Evolutionary conservation across 2,329 filamentous ascomycete genomes (phyloP).

Genomic region (Bipolaris zeicola): DNA sequence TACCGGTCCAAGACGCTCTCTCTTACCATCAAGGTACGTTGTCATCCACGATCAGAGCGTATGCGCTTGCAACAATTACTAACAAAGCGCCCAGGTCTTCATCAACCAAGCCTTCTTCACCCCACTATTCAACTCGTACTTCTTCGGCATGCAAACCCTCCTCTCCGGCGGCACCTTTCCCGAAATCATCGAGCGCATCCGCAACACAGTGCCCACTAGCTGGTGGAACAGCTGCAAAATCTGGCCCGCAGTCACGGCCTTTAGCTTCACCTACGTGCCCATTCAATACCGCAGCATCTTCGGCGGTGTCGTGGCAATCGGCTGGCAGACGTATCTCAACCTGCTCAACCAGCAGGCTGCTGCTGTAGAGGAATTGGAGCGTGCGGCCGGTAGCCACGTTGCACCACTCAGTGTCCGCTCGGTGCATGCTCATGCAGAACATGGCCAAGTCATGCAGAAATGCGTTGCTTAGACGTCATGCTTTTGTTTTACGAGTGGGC

Average conservation of each 20-base stretch:
- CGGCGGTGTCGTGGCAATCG: conserved; percentile 75
- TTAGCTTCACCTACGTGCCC: conserved; percentile 83
- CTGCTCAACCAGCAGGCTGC: conserved; percentile 78
- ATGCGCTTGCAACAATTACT: neutral
- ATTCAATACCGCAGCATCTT: conserved; percentile 82
- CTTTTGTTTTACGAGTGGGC: neutral
- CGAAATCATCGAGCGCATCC: conserved; percentile 72
- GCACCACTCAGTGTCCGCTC: conserved; percentile 1
- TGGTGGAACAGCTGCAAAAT: conserved; percentile 81
- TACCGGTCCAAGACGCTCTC: conserved; percentile 74
- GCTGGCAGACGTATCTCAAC: conserved; percentile 91
- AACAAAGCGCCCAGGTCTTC: conserved; percentile 56
- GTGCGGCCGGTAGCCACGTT: conserved; percentile 11
- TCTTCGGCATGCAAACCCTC: conserved; percentile 58
- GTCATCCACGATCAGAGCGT: neutral
- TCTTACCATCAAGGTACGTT: conserved; percentile 67
- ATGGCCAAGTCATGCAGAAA: conserved; percentile 18
- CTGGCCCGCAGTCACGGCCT: conserved; percentile 85
- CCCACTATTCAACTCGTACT: conserved; percentile 63
- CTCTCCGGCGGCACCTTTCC: conserved; percentile 64
- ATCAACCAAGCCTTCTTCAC: conserved; percentile 84
- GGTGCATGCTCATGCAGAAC: conserved; percentile 7
- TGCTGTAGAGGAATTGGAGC: conserved; percentile 53
- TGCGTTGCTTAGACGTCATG: conserved; percentile 19
- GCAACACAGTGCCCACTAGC: conserved; percentile 75